Conservation (phyloP, 139 green algal species). For the Spirogloea muscicola region DNA sequence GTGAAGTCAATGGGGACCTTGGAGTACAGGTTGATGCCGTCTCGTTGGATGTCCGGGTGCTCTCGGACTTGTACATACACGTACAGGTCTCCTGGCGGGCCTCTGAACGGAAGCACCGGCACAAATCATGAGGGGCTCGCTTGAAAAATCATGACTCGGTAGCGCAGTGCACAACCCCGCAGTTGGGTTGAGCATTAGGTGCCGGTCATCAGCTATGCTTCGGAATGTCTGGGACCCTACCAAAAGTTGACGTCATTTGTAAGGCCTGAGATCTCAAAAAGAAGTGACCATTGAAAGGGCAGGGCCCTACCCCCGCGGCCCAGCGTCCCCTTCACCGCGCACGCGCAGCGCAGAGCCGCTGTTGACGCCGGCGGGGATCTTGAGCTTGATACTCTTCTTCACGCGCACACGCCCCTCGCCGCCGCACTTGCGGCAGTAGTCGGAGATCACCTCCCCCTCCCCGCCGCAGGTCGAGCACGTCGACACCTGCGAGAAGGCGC, state of each 20-base stretch:
- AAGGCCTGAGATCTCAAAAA: too few species aligned
- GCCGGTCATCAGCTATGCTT: too few species aligned
- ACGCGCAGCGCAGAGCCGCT: constrained; percentile 76
- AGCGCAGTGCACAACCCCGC: too few species aligned
- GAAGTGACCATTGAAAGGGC: too few species aligned
- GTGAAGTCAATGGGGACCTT: constrained; percentile 73
- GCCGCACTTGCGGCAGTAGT: constrained; percentile 79
- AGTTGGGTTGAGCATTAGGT: too few species aligned
- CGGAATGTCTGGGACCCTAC: too few species aligned
- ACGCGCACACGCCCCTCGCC: constrained; percentile 85
- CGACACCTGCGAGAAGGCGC: constrained; percentile 75
- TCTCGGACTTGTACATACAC: constrained; percentile 86
- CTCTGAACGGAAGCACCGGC: too few species aligned
- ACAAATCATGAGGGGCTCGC: too few species aligned
- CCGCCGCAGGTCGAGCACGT: constrained; percentile 51
- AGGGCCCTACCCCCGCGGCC: constrained; percentile 41
- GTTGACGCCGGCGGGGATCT: constrained; percentile 82
- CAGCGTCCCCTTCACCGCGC: constrained; percentile 68
- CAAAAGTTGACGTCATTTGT: too few species aligned
- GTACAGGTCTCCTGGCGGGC: constrained; percentile 81
- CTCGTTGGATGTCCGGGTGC: constrained; percentile 77
- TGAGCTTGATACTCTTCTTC: constrained; percentile 75
- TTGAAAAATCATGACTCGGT: too few species aligned
- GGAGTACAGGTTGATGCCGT: constrained; percentile 87
- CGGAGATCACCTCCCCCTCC: constrained; percentile 50